A percentile compares a stretch with the other conserved stretches of the same genome.
Evolutionary conservation across 495 filamentous ascomycete species (phyloP).

Genomic region (Penicillium robsamsonii): DNA sequence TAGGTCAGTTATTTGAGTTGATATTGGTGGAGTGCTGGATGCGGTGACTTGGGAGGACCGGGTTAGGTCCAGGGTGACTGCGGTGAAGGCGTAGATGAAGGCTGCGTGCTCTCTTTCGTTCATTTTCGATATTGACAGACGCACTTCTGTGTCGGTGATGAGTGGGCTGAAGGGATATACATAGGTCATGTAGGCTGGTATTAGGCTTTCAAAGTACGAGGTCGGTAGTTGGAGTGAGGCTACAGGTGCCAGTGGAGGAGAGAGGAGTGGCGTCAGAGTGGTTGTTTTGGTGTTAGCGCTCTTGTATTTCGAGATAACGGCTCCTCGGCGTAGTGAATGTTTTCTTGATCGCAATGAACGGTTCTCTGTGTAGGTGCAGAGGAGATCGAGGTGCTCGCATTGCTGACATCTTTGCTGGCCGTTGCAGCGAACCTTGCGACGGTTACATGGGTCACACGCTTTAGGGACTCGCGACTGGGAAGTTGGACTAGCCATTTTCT

Average conservation of each 20-base stretch:
- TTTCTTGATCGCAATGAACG: slow-evolving; percentile 23
- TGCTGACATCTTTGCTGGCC: slow-evolving; percentile 30
- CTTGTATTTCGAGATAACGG: slow-evolving; percentile 26
- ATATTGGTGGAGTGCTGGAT: slow-evolving; percentile 9
- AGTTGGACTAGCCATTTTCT: slow-evolving; percentile 3
- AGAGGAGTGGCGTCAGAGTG: background rate
- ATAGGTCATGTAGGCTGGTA: slow-evolving; percentile 25
- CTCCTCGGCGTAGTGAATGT: slow-evolving; percentile 21
- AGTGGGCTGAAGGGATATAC: slow-evolving; percentile 35
- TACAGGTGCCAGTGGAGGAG: slow-evolving; percentile 1
- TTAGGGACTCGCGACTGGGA: slow-evolving; percentile 8
- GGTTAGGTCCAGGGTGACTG: slow-evolving; percentile 29
- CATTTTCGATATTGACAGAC: slow-evolving; percentile 24
- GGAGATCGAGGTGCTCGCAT: slow-evolving; percentile 29
- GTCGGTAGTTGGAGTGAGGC: slow-evolving; percentile 4
- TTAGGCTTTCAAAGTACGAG: slow-evolving; percentile 14
- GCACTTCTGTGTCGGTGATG: slow-evolving; percentile 22
- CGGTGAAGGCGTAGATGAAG: slow-evolving; percentile 30
- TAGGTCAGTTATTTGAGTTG: slow-evolving; percentile 19
- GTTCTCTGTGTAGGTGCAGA: slow-evolving; percentile 27
- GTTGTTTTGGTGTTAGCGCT: background rate
- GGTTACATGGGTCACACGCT: slow-evolving; percentile 71
- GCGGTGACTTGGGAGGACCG: background rate
- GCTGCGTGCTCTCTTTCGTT: slow-evolving; percentile 21
- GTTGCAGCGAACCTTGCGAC: slow-evolving; percentile 80